Evolutionary conservation across 495 filamentous ascomycete genomes (phyloP), one percentile per base, ranked within the genome.

Genomic region (Diplogelasinospora grovesii): DNA sequence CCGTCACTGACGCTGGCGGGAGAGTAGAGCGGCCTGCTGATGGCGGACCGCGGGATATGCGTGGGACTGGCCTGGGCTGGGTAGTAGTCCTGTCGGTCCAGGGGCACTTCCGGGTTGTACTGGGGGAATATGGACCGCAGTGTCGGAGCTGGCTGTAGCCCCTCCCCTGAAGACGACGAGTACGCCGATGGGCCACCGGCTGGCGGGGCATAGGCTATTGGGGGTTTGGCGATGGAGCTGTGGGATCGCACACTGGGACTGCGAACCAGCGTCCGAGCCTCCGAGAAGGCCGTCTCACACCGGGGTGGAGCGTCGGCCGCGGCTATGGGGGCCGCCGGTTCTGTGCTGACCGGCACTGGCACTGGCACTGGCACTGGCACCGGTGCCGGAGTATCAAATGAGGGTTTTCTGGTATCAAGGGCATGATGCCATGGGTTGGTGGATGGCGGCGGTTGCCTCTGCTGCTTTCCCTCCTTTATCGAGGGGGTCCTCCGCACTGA

Each of bases 61-160:
- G 71, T 66, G 11, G 74, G 68, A 26, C 56, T 70, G 41, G 62
- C 48, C 56, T 73, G 73, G 3, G 74, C 78, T 8, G 82, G 81
- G 39, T 72, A 78, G 53, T 88, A 87, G 26, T 70, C 65, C 54
- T 92, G 85, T 39, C 78, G 75, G 42, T 73, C 70, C 18, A 86
- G 69, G 7, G 83, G 74, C 7, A 83, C 34, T n/a, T 74, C 73
- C 8, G 79, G 78, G 56, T 94, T 78, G 53, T 87, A 89, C n/a
- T 69, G 75, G 10, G 87, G 87, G 56, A 94, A 92, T 44, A 92
- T 92, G 10, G 63, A 74, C 36, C 66, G 66, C 37, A 52, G 68
- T 54, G 27, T 68, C 54, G 48, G 57, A 39, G 24, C 57, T 45
- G 29, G 53, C 32, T 36, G 54, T 40, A 5, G 57, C 8, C 16